phyloP scores from a whole-genome alignment of 768 basidiomycete genomes.

The Trametes cingulata region DNA sequence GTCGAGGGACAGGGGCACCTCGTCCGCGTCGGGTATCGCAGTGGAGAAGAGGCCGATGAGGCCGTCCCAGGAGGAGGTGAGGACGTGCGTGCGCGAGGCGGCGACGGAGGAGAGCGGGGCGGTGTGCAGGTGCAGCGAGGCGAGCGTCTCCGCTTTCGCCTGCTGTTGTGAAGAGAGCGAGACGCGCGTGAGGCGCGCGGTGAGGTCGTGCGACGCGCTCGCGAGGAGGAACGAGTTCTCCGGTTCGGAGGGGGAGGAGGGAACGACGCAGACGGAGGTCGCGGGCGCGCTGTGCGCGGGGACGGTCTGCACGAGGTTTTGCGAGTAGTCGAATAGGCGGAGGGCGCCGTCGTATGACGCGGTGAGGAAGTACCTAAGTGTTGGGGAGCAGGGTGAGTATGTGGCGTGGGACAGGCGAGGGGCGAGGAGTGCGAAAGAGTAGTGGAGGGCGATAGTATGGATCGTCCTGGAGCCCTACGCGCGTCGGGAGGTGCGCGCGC shows the following conservation, averaged over 20 bases:
- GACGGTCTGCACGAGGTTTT: constrained; percentile 52
- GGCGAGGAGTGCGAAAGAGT: neutral
- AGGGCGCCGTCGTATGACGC: constrained; percentile 81
- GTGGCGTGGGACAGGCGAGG: neutral
- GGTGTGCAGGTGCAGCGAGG: constrained; percentile 83
- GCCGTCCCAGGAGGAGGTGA: constrained; percentile 88
- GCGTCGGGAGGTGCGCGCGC: too few relatives aligned
- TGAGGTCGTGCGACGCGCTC: constrained; percentile 79
- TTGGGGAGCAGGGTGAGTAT: constrained; percentile 36
- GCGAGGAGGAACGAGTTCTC: constrained; percentile 48
- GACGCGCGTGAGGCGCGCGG: constrained; percentile 54
- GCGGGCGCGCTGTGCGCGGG: constrained; percentile 64
- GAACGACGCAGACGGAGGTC: constrained; percentile 62
- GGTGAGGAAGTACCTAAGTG: constrained; percentile 69
- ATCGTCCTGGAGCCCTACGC: too few relatives aligned
- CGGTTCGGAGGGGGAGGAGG: constrained; percentile 31
- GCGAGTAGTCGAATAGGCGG: constrained; percentile 72
- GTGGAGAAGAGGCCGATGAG: constrained; percentile 84
- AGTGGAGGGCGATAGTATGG: neutral
- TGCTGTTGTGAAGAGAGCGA: constrained; percentile 23
- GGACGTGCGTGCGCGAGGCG: constrained; percentile 56
- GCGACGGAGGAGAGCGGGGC: constrained; percentile 74
- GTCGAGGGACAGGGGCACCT: constrained; percentile 53
- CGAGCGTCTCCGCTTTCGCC: constrained; percentile 38
- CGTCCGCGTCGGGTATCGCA: constrained; percentile 58